Base-by-base conservation (phyloP, 192 early-diverging fungal genomes). In the Coemansia sp. region DNA sequence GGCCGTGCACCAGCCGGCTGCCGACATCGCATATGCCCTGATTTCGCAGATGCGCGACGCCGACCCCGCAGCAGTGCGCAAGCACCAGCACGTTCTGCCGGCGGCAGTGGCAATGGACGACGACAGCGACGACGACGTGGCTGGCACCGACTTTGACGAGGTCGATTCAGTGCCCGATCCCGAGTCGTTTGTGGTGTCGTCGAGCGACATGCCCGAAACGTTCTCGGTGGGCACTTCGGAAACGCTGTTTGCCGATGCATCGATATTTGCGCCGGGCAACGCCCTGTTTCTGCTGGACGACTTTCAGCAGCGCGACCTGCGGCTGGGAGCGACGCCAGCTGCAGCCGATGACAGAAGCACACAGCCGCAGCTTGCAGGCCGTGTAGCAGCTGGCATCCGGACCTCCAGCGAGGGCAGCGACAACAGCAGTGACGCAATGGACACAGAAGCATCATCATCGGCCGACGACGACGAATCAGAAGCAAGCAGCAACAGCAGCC, bases 111-210 rank as follows among this genome's bases (percentile, higher is more conserved):
- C 37, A 21, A 62, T 62, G 37, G 73, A 56, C 55, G 62, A 61
- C 53, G 60, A 67, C 19, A 21, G 38, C 59, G 61, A 59, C 49
- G 54, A 50, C 52, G 62, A 67, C 49, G 62, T 45, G 29, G 52
- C 37, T 25, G 65, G 57, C 54, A 65, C 60, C 35, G 66, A 66
- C 49, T 69, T 75, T 58, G 78, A 71, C 51, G 77, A 80, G 14
- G 78, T 52, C 11, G 72, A 80, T 39, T 72, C 72, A 24, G 72
- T 80, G 17, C 72, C 78, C 17, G 78, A 80, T 59, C 78, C 78
- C 4, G 78, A 80, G 52, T 80, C 72, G 8, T 80, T 80, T 75
- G 78, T 80, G 25, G 72, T 80, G 3, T 75, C 72, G 53, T 73
- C 78, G 38, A 49, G 62, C 19, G 78, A 71, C 55, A 58, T 65